Base-by-base conservation (phyloP, 2,329 filamentous ascomycete genomes). In the Thelonectria rubi region DNA sequence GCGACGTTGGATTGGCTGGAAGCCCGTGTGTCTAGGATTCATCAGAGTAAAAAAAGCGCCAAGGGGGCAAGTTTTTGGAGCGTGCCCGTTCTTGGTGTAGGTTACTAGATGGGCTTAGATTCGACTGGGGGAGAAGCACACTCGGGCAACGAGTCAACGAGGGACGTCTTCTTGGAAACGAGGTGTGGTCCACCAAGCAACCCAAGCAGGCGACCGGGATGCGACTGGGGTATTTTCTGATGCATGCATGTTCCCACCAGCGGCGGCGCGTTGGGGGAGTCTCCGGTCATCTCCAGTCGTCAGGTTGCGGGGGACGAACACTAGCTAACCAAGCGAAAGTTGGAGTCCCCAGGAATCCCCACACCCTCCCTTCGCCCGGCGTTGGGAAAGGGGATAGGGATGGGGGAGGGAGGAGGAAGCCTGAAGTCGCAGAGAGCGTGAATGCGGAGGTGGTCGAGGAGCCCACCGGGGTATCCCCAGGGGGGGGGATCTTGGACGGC, bases 281-380 rank as follows among this genome's bases (percentile, higher is more conserved):
- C 4, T 39, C 37, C n/a, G 39, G n/a, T 17, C 10, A 37, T 66
- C 43, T 63, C 67, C 66, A 63, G 63, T 51, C 45, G 59, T 53
- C 45, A 40, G 39, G 65, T 70, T 68, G 68, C 65, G 69, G 69
- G 67, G 65, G 64, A 67, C 58, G 59, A 60, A 64, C 62, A 57
- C 56, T 64, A 60, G 55, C 59, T 53, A 30, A 60, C 26, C 42
- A 42, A 24, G 32, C 32, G 32, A 62, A 60, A 65, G 67, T 69
- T 69, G 62, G 64, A 65, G 65, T 68, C 67, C 61, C 62, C 65
- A 62, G 61, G n/a, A 58, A 70, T 70, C 69, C 61, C 69, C 69
- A 70, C 69, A 71, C 60, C 49, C 64, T 69, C 69, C 69, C 55
- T 71, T 71, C 67, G 66, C 60, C 69, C 69, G 69, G 59, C 62